Base-by-base conservation (phyloP, 164 flowering plant species). In the Berberis vulgaris region DNA sequence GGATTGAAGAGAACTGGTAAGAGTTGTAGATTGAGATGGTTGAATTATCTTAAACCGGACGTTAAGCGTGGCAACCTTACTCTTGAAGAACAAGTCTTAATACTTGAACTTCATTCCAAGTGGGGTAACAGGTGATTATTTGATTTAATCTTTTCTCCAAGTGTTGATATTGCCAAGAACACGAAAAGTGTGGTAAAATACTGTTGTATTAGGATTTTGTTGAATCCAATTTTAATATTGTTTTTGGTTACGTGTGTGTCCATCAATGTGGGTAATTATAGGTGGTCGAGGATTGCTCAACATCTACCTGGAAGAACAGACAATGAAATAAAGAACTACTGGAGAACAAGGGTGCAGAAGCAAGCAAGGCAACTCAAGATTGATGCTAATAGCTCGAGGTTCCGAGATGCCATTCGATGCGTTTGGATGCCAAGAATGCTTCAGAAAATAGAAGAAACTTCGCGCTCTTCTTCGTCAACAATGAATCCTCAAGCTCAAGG, bases 271-370 rank as follows among this genome's bases (percentile, higher is more conserved):
- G 53, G 0, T 46, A 41, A 45, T 41, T 65, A 3, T 67, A 90
- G 97, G 78, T 90, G 97, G 97, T 90, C 97, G 3, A 86, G 81
- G 72, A 90, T 90, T 64, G 97, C 97, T 7, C 84, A 82, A 58
- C 80, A 85, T 57, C 70, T 90, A 49, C 97, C 97, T 41, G 97
- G 97, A 65, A 79, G 97, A 72, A 90, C 97, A 9, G 97, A 90
- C 44, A 90, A 90, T 59, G 97, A 88, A 56, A 90, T 90, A 56
- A 90, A 90, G 78, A 90, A 90, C 67, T 90, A 86, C 62, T 90
- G 97, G 97, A 78, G 97, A 74, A 90, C 97, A 12, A 65, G 88
- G 62, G 84, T 88, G 60, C 91, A 86, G 45, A 90, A 85, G 68
- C 91, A 88, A 68, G 95, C 92, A 3, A 39, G 81, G 40, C 85